A percentile compares a stretch with the other conserved stretches of the same genome.
Evolutionary conservation across 495 filamentous ascomycete species (phyloP).

Genomic region (Aspergillus affinis): DNA sequence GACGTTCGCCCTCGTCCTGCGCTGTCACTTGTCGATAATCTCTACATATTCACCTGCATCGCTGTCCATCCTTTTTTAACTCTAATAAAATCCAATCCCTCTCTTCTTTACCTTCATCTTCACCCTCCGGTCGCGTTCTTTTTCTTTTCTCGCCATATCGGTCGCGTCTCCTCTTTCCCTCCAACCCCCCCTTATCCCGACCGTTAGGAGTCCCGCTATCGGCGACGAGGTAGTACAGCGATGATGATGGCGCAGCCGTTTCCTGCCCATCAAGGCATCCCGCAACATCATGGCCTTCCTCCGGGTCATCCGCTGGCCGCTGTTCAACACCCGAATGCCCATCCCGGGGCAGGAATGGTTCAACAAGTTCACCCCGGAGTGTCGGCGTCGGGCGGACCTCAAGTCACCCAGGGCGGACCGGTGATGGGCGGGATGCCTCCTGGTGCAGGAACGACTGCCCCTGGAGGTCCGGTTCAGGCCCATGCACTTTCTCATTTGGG

Average conservation of each 20-base stretch:
- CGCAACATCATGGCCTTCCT: conserved; percentile 68
- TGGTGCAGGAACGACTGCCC: conserved; percentile 52
- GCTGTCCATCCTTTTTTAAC: conserved; percentile 6
- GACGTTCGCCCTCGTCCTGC: conserved; percentile 19
- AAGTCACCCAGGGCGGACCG: conserved; percentile 75
- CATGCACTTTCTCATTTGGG: conserved; percentile 80
- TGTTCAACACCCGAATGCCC: conserved; percentile 67
- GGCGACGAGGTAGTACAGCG: conserved; percentile 56
- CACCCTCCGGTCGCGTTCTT: conserved; percentile 3
- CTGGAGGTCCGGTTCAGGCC: conserved; percentile 60
- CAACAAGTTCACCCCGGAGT: conserved; percentile 82
- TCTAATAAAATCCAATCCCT: not conserved
- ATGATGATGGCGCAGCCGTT: conserved; percentile 70
- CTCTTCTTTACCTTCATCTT: conserved; percentile 2
- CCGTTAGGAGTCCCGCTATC: conserved; percentile 28
- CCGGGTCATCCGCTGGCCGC: conserved; percentile 75
- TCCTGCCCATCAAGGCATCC: conserved; percentile 71
- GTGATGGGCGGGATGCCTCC: conserved; percentile 83
- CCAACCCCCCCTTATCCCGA: conserved; percentile 4
- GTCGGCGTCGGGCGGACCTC: conserved; percentile 73
- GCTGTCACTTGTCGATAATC: conserved; percentile 11
- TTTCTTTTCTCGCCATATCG: conserved; percentile 4
- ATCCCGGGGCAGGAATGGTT: conserved; percentile 60
- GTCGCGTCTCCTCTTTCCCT: conserved; percentile 5
- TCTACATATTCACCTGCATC: conserved; percentile 3